Base-by-base conservation (phyloP, 31 red algal genomes). In the Odonthalia washingtoniensis region DNA sequence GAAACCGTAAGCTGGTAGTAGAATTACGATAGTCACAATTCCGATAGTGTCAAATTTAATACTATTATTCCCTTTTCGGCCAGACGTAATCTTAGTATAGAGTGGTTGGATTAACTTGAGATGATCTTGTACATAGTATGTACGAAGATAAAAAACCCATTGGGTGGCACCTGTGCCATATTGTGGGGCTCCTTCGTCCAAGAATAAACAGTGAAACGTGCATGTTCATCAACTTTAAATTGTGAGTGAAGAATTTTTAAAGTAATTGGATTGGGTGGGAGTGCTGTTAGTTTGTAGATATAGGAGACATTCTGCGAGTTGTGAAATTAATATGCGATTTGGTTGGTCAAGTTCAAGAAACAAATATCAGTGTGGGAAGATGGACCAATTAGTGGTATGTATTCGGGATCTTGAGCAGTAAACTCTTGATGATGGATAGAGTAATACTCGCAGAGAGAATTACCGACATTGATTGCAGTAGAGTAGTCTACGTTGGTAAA, bases 151-250 rank as follows among this genome's bases (percentile, higher is more conserved):
- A 34, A 44, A 38, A 26, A 80, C 0, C 76, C 76, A 61, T 62
- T 62, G 76, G 35, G 46, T 80, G 46, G 57, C 43, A 80, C 76
- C 76, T 32, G 60, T 80, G n/a, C 0, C 76, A 80, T 39, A 80
- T 32, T 80, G 0, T 0, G 76, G 45, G 32, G 76, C 76, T 46
- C 76, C 76, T 60, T 80, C 0, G 45, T 80, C 0, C 12, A 60
- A 35, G 1, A 4, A 80, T 30, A 80, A 80, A 57, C 76, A 38
- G 35, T 80, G 35, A 14, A 21, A 57, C 12, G 49, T 14, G 21
- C 49, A 14, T 57, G 12, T 14, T 9, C 21, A 21, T 57, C 21
- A 21, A 14, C 9, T 9, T 14, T 21, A 21, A 57, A 21, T 9
- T 21, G 12, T 14, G 49, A 57, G 9, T 14, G 9, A 14, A 57